A percentile compares a stretch with the other conserved stretches of the same genome.
Conservation (phyloP, 768 basidiomycete species). For the Termitomyces bulborhizus region DNA sequence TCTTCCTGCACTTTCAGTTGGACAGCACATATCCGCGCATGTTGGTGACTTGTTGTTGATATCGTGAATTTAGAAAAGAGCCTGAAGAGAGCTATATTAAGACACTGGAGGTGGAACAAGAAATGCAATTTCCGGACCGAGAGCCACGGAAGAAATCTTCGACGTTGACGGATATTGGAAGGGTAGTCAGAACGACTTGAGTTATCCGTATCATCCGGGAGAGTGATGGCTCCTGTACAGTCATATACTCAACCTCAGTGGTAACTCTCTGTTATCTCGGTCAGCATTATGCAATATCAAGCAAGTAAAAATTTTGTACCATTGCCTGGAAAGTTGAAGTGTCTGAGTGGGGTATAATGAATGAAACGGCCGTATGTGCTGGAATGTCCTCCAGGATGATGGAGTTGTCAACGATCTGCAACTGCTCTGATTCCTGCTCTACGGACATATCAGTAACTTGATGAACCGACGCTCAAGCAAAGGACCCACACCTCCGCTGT, state of each 20-base stretch:
- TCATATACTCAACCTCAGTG: constrained; percentile 63
- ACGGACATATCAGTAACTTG: constrained; percentile 1
- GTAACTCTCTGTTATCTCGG: constrained; percentile 52
- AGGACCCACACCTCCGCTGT: constrained; percentile 27
- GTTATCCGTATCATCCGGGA: constrained; percentile 49
- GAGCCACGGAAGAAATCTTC: constrained; percentile 93
- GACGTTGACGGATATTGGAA: constrained; percentile 90
- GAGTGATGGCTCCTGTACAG: constrained; percentile 43
- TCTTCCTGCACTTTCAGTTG: constrained; percentile 40
- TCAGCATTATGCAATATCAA: constrained; percentile 1
- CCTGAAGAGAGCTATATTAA: constrained; percentile 30
- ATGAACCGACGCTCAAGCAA: not conserved
- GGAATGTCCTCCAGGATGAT: constrained; percentile 45
- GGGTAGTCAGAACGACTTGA: constrained; percentile 53
- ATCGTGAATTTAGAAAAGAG: constrained; percentile 89
- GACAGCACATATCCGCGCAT: constrained; percentile 68
- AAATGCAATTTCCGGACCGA: constrained; percentile 41
- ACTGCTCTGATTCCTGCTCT: constrained; percentile 15
- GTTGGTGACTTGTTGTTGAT: constrained; percentile 72
- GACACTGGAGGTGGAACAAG: not conserved
- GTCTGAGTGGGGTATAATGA: constrained; percentile 64
- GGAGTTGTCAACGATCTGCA: constrained; percentile 34
- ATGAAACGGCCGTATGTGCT: constrained; percentile 35
- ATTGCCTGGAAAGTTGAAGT: constrained; percentile 53
- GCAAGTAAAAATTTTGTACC: constrained; percentile 30